A percentile compares a stretch with the other conserved stretches of the same genome.
Conservation (phyloP, 2,329 filamentous ascomycete genomes). For the Aulographum hederae region DNA sequence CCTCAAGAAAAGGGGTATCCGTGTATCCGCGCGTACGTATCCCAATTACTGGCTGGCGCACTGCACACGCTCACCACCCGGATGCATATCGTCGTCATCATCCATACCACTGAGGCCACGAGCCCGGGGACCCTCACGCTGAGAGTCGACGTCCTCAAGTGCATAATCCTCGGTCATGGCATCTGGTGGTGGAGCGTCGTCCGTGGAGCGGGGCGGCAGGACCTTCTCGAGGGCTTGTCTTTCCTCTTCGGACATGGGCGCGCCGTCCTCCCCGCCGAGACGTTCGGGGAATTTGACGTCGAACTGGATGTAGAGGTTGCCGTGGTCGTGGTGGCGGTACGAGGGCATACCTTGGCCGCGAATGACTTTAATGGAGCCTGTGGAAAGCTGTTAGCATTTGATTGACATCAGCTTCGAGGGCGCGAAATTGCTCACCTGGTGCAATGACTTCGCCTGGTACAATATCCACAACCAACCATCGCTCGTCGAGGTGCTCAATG, state of each 20-base stretch:
- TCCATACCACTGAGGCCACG: conserved; percentile 50
- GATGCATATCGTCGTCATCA: conserved; percentile 41
- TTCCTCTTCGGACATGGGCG: conserved; percentile 38
- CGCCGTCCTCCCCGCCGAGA: conserved; percentile 23
- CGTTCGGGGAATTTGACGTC: conserved; percentile 80
- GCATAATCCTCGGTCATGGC: conserved; percentile 83
- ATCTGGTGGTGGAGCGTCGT: conserved; percentile 54
- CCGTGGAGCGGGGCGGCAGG: conserved; percentile 52
- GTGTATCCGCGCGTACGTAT: no score
- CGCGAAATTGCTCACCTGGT: conserved; percentile 45
- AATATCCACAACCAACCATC: conserved; percentile 90
- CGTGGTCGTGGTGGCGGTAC: conserved; percentile 80
- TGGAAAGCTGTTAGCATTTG: conserved; percentile 8
- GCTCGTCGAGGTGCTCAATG: conserved; percentile 91
- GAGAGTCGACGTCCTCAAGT: conserved; percentile 66
- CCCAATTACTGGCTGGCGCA: conserved; percentile 64
- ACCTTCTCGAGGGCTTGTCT: conserved; percentile 68
- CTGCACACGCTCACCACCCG: conserved; percentile 61
- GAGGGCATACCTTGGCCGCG: conserved; percentile 97
- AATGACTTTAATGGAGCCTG: conserved; percentile 83
- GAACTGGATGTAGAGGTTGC: conserved; percentile 96
- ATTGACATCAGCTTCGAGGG: neutral
- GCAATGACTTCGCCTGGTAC: conserved; percentile 86
- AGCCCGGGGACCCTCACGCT: conserved; percentile 42
- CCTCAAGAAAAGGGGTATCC: no score